Conservation (phyloP, 805 yeast genomes). For the Yamadazyma takamatsuzukensis region DNA sequence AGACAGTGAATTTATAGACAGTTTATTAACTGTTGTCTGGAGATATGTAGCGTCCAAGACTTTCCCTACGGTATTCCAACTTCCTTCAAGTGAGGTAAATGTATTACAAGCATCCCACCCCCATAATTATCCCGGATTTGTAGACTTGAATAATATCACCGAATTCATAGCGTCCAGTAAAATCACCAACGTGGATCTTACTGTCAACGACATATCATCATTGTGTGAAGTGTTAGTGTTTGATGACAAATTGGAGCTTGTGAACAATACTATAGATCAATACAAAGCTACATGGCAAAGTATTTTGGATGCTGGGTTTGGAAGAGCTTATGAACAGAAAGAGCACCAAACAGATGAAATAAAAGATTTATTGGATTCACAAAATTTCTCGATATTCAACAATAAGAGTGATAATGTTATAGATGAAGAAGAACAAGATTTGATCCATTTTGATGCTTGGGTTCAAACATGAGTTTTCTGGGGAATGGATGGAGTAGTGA, state of each 20-base stretch:
- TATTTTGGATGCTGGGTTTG: slow-evolving; percentile 66
- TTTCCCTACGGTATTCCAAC: slow-evolving; percentile 67
- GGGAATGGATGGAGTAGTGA: too few species aligned
- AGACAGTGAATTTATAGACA: slow-evolving; percentile 89
- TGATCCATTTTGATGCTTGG: slow-evolving; percentile 15
- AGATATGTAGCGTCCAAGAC: slow-evolving; percentile 73
- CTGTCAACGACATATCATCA: slow-evolving; percentile 67
- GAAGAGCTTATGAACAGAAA: slow-evolving; percentile 13
- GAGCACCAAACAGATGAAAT: slow-evolving; percentile 1
- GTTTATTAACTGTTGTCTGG: slow-evolving; percentile 82
- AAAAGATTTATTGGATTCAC: slow-evolving; percentile 3
- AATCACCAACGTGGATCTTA: slow-evolving; percentile 79
- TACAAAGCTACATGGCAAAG: slow-evolving; percentile 85
- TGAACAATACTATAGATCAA: slow-evolving; percentile 49
- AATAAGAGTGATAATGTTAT: slow-evolving; percentile 12
- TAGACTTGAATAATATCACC: slow-evolving; percentile 69
- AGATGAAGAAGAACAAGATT: slow-evolving; percentile 15
- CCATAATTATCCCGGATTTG: slow-evolving; percentile 58
- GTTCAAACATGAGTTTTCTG: slow-evolving; percentile 5
- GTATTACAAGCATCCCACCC: slow-evolving; percentile 50
- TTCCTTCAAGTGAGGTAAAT: slow-evolving; percentile 29
- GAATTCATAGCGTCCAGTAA: slow-evolving; percentile 69
- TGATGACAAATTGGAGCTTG: slow-evolving; percentile 79
- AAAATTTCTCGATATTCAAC: slow-evolving; percentile 12
- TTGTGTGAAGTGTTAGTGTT: slow-evolving; percentile 83